phyloP scores from a whole-genome alignment of 1,284 basidiomycete genomes.

The Cronartium quercuum region DNA sequence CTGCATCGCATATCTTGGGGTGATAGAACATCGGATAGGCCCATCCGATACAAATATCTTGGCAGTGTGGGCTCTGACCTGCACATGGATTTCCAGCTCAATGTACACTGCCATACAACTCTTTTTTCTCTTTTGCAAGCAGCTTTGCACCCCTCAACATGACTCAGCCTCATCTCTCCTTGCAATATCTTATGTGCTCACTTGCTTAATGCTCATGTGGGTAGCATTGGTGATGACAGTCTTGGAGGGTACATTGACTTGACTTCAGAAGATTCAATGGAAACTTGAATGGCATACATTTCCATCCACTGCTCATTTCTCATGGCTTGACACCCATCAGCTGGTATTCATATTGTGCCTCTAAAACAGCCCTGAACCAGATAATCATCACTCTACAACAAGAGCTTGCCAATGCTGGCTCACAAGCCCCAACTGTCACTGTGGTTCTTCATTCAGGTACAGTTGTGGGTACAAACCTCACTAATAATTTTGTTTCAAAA shows the following conservation, averaged over 20 bases:
- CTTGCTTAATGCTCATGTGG: constrained; percentile 46
- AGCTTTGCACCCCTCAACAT: too few species aligned
- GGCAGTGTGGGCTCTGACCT: too few species aligned
- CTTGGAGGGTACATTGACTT: constrained; percentile 46
- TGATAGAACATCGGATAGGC: too few species aligned
- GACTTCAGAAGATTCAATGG: not conserved
- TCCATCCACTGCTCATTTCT: too few species aligned
- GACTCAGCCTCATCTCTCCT: too few species aligned
- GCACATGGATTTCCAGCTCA: too few species aligned
- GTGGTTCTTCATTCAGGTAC: constrained; percentile 47
- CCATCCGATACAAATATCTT: too few species aligned
- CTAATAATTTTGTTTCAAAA: constrained; percentile 42
- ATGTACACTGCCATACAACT: too few species aligned
- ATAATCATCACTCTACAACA: constrained; percentile 46
- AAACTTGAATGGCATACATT: too few species aligned
- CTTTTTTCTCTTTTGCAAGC: too few species aligned
- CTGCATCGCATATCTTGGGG: too few species aligned
- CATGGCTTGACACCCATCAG: not conserved
- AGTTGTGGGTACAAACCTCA: constrained; percentile 45
- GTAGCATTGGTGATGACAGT: constrained; percentile 46
- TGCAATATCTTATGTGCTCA: too few species aligned
- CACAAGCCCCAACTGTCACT: constrained; percentile 41
- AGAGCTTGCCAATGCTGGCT: constrained; percentile 41
- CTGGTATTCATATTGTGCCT: constrained; percentile 46
- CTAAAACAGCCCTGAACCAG: constrained; percentile 50